Percentiles rank a stretch among this genome's conserved stretches.
Conservation (phyloP, 192 early-diverging fungal genomes). For the Lobosporangium transversale region DNA sequence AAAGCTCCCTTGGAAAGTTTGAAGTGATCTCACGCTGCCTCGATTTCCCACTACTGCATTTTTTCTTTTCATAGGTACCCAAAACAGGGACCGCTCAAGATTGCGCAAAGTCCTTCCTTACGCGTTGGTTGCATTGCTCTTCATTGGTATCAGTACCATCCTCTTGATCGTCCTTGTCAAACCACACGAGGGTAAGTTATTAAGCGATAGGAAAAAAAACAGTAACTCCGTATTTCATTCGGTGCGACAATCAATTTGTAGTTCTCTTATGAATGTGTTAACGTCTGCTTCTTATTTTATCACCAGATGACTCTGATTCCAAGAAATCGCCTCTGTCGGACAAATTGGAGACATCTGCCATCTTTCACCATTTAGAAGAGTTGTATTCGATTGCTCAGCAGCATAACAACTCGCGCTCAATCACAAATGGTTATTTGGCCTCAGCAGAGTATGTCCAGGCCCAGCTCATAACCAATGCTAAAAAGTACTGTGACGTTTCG, state of each 20-base stretch:
- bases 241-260: no score
- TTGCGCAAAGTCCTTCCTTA: slow-evolving; percentile 28
- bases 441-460: slow-evolving; percentile 69
- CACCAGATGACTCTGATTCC: no score
- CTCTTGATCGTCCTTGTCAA: slow-evolving; percentile 40
- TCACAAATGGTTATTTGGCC: slow-evolving; percentile 57
- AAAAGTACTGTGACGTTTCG: slow-evolving; percentile 57
- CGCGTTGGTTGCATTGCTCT: slow-evolving; percentile 34
- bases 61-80: slow-evolving; percentile 1
- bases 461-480: slow-evolving; percentile 55
- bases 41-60: neutral
- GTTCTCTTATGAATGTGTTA: no score
- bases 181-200: slow-evolving; percentile 13
- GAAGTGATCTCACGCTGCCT: neutral
- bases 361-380: slow-evolving; percentile 45
- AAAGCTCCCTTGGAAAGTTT: neutral
- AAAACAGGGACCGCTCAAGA: neutral
- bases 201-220: no score
- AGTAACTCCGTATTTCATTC: no score
- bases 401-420: slow-evolving; percentile 53
- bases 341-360: slow-evolving; percentile 21
- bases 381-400: slow-evolving; percentile 46
- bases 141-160: slow-evolving; percentile 32
- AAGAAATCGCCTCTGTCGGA: slow-evolving; percentile 33
- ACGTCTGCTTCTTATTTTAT: neutral